These are phyloP conservation scores for Plasmodium berghei DNA, from an alignment of 169 alveolate genomes.

Conservation along the genomic window DNA sequence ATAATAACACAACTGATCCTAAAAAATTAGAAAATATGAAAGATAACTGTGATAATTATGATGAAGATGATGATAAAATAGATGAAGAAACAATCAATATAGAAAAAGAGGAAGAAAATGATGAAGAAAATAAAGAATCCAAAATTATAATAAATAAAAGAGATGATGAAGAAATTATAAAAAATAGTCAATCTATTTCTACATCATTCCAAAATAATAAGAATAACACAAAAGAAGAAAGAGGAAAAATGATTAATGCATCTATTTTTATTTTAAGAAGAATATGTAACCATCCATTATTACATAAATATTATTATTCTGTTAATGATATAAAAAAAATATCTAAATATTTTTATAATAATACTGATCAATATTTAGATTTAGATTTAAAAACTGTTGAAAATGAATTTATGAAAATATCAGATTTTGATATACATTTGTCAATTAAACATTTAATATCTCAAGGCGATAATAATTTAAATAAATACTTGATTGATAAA, in stretches of 20 bases:
- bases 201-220: neutral
- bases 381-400: slow-evolving; percentile 83
- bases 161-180: slow-evolving; percentile 12
- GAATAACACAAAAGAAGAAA: slow-evolving; percentile 51
- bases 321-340: slow-evolving; percentile 82
- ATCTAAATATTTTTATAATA: slow-evolving; percentile 78
- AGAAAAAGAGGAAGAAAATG: slow-evolving; percentile 52
- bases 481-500: slow-evolving; percentile 75
- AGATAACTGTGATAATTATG: slow-evolving; percentile 20
- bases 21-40: neutral
- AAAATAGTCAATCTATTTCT: neutral
- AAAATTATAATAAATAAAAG: slow-evolving; percentile 29
- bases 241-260: slow-evolving; percentile 86
- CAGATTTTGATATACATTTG: slow-evolving; percentile 88
- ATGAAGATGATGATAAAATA: slow-evolving; percentile 63
- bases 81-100: slow-evolving; percentile 73
- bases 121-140: slow-evolving; percentile 44
- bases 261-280: slow-evolving; percentile 89
- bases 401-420: slow-evolving; percentile 78
- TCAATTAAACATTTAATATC: slow-evolving; percentile 76
- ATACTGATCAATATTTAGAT: slow-evolving; percentile 84
- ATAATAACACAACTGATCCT: neutral
- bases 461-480: slow-evolving; percentile 74
- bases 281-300: slow-evolving; percentile 92
- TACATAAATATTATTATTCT: slow-evolving; percentile 86